phyloP scores from a whole-genome alignment of 2,329 filamentous ascomycete genomes.

The Trichoderma sp. region DNA sequence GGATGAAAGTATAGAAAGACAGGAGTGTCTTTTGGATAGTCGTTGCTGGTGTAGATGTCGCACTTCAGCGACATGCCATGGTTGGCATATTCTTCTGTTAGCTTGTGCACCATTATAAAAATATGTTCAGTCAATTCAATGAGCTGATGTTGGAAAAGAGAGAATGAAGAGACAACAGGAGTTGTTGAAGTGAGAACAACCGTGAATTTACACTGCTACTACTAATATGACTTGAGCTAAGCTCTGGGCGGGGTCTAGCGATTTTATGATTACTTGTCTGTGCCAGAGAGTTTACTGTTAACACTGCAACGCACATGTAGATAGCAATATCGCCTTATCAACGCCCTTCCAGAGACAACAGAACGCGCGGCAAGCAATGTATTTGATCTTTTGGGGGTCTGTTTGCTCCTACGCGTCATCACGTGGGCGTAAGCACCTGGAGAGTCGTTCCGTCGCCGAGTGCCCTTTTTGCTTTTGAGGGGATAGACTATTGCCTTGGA shows the following conservation, averaged over 20 bases:
- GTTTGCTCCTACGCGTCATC: slow-evolving; percentile 2
- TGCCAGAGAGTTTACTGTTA: background rate
- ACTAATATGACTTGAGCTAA: background rate
- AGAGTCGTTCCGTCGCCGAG: background rate
- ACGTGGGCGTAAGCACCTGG: slow-evolving; percentile 19
- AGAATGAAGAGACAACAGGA: no score
- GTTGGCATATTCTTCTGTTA: slow-evolving; percentile 38
- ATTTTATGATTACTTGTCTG: background rate
- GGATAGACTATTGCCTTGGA: background rate
- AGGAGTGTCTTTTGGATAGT: slow-evolving; percentile 35
- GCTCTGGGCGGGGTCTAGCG: background rate
- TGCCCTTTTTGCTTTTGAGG: background rate
- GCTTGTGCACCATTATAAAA: slow-evolving; percentile 36
- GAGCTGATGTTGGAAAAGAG: background rate
- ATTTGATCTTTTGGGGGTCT: background rate
- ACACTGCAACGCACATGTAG: background rate
- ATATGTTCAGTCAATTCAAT: background rate
- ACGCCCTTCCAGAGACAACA: slow-evolving; percentile 1
- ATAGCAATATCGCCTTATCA: background rate
- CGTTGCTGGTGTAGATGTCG: slow-evolving; percentile 40
- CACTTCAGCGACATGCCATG: slow-evolving; percentile 43
- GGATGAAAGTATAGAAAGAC: slow-evolving; percentile 46
- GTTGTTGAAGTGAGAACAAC: background rate
- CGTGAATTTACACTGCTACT: background rate
- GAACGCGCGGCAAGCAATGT: background rate